Evolutionary conservation across 495 filamentous ascomycete species (phyloP), one percentile per base, ranked within the genome.

Genomic region (Neurospora sp.): DNA sequence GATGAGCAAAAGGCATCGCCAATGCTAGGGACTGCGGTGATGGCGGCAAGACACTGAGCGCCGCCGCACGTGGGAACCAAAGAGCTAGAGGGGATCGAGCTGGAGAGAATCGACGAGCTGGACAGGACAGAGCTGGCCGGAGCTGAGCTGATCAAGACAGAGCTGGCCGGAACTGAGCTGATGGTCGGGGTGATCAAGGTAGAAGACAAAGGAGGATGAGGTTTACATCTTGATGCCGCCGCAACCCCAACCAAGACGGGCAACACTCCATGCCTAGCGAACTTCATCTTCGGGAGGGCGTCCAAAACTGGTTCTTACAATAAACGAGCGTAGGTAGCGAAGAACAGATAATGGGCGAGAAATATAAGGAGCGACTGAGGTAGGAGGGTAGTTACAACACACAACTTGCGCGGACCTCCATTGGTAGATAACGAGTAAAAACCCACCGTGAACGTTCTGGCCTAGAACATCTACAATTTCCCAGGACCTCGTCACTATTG

Each of bases 1-100:
- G 76, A 75, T 15, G 74, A 76, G 48, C 76, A 77, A 71, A 77
- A 77, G 10, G 74, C 38, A 70, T 77, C 76, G 42, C 76, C 76
- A 21, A 69, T 38, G 11, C 43, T 54, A 28, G 36, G 69, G 69
- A 73, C 69, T 11, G 43, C 71, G 28, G 34, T 40, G 71, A 75
- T 36, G 40, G 74, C 74, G 31, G 13, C 74, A 38, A 73, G 21
- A 31, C 74, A 75, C 69, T 73, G 62, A 7, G 24, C 10, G 21
- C 40, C 48, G 36, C 74, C 74, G 69, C 74, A 75, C 21, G 42
- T 59, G 48, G 62, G 43, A 48, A 21, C 43, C 43, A 48, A 9
- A 19, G 43, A 48, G 43, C 43, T 48, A 11, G 43, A 48, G 43
- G 43, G 43, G 43, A 48, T 48, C n/a, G 43, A n/a, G 43, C 43